phyloP scores from a whole-genome alignment of 2,329 filamentous ascomycete genomes.

The Sarocladiaceae sp. region DNA sequence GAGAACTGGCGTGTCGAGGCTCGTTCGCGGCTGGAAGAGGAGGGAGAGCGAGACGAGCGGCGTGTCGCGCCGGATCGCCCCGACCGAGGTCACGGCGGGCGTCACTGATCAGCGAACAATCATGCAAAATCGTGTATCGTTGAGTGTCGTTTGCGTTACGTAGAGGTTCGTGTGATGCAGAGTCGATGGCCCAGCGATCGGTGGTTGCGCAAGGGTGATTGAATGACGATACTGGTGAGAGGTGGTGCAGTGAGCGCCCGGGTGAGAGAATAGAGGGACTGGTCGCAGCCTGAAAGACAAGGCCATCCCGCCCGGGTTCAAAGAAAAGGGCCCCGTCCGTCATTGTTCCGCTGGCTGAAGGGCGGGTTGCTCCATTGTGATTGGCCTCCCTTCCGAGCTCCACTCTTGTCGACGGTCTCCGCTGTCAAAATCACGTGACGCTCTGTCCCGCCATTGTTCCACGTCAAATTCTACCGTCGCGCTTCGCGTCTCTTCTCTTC shows the following conservation, averaged over 20 bases:
- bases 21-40: slow-evolving; percentile 1
- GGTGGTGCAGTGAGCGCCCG: neutral
- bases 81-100: slow-evolving; percentile 8
- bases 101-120: slow-evolving; percentile 2
- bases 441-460: neutral
- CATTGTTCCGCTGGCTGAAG: slow-evolving; percentile 7
- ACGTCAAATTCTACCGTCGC: slow-evolving; percentile 16
- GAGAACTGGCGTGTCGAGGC: neutral
- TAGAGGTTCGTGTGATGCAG: neutral
- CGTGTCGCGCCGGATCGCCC: slow-evolving; percentile 9
- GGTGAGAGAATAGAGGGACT: slow-evolving; percentile 1
- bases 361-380: neutral
- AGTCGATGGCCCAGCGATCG: neutral
- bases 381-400: slow-evolving; percentile 6
- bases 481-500: slow-evolving; percentile 20
- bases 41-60: slow-evolving; percentile 3
- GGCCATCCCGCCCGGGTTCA: neutral
- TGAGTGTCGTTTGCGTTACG: neutral
- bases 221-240: slow-evolving; percentile 8
- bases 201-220: slow-evolving; percentile 1
- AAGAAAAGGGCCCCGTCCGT: neutral
- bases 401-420: neutral
- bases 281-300: slow-evolving; percentile 1
- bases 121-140: slow-evolving; percentile 6
- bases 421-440: neutral